Conservation (phyloP, 2,329 filamentous ascomycete species). For the Clarireedia sp. region DNA sequence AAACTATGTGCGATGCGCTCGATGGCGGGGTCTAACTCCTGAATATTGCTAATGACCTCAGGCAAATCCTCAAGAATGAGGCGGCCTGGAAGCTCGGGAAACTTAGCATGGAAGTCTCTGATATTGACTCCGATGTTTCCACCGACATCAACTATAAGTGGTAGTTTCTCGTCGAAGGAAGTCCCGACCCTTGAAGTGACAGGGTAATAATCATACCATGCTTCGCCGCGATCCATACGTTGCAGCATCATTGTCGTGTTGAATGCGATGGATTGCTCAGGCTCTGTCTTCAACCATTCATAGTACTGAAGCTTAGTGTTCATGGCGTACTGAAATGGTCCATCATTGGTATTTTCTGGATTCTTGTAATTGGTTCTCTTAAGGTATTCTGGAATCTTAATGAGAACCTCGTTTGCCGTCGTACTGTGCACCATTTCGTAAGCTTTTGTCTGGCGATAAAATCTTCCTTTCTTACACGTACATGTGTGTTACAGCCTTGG, state of each 20-base stretch:
- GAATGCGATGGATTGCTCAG: background rate
- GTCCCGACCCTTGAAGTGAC: background rate
- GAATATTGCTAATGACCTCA: constrained; percentile 5
- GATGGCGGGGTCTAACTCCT: constrained; percentile 16
- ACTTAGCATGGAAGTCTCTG: background rate
- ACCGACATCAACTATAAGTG: constrained; percentile 12
- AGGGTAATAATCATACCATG: constrained; percentile 6
- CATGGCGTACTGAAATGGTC: constrained; percentile 7
- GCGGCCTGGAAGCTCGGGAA: constrained; percentile 7
- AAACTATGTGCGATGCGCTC: constrained; percentile 28
- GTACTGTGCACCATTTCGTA: background rate
- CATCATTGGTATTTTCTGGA: constrained; percentile 1
- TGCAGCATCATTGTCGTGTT: constrained; percentile 6
- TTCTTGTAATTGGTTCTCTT: constrained; percentile 4
- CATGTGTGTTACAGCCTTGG: constrained; percentile 1
- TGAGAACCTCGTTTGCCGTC: background rate
- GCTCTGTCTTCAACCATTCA: constrained; percentile 6
- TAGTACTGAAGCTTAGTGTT: constrained; percentile 1
- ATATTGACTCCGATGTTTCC: constrained; percentile 10
- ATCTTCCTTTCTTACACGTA: background rate
- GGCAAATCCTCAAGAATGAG: constrained; percentile 13
- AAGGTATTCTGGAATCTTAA: constrained; percentile 8
- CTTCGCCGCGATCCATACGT: constrained; percentile 3
- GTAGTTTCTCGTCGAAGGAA: background rate
- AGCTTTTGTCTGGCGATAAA: background rate